These are phyloP conservation scores for Durio zibethinus DNA, from an alignment of 345 rosid species.

Conservation along the genomic window DNA sequence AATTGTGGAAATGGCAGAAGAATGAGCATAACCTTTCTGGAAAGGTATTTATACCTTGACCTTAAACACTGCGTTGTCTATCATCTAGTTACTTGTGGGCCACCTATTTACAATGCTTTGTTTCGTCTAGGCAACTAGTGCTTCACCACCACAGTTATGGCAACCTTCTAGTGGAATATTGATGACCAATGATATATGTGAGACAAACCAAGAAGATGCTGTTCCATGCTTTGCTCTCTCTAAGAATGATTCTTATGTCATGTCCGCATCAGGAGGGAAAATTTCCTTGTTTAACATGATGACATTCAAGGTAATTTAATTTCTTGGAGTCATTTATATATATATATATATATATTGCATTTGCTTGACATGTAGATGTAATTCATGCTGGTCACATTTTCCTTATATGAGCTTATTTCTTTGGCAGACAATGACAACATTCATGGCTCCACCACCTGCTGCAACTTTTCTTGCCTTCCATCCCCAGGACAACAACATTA, in stretches of 20 bases:
- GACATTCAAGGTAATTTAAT: slow-evolving; percentile 69
- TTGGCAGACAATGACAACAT: slow-evolving; percentile 58
- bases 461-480: slow-evolving; percentile 80
- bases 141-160: slow-evolving; percentile 53
- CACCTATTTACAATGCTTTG: slow-evolving; percentile 8
- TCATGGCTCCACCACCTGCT: slow-evolving; percentile 83
- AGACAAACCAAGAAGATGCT: slow-evolving; percentile 51
- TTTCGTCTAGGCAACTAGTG: slow-evolving; percentile 48
- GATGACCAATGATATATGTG: slow-evolving; percentile 57
- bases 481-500: slow-evolving; percentile 81
- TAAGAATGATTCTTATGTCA: slow-evolving; percentile 84
- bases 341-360: not conserved
- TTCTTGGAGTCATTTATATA: not conserved
- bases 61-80: slow-evolving; percentile 3
- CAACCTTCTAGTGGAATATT: slow-evolving; percentile 60
- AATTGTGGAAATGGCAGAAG: slow-evolving; percentile 65
- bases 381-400: not conserved
- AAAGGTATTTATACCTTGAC: slow-evolving; percentile 38
- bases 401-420: not conserved
- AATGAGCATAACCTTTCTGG: slow-evolving; percentile 49
- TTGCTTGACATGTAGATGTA: not conserved
- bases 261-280: slow-evolving; percentile 91
- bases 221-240: slow-evolving; percentile 84
- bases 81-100: not conserved
- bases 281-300: slow-evolving; percentile 83